Evolutionary conservation across 805 yeast species (phyloP), one percentile per base, ranked within the genome.

Genomic region (Helenozyma rhizophorensis): DNA sequence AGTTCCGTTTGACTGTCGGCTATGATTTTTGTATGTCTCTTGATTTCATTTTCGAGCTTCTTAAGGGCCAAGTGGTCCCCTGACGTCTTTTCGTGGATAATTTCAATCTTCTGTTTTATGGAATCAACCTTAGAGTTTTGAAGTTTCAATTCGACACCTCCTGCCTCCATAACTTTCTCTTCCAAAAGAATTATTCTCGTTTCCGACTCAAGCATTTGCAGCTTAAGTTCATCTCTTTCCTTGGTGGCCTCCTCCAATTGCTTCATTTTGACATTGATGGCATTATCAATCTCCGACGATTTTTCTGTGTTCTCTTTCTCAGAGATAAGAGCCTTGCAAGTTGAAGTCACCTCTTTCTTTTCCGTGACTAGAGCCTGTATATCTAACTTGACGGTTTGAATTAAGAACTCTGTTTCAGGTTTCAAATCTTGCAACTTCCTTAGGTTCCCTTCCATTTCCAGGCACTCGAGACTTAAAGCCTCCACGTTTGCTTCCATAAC

Each of bases 81-180:
- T 4, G 80, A 68, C 10, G 78, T 67, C 46, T 76, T 78, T 27
- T 75, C 74, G 22, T 60, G 64, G 10, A 78, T 54, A 13, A 81
- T 72, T 33, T 79, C 84, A 18, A 83, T 72, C 48, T 76, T 74
- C 46, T 83, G 84, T 26, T 68, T 65, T 21, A 83, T 65, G 2
- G 94, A 82, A 47, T 79, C 88, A 7, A 93, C 96, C 50, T 78
- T 83, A 1, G 94, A 75, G 40, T 78, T 82, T 48, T 88, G 96
- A 39, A 83, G 56, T 36, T 85, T 77, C 42, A 93, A 66, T 40
- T 78, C 78, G 7, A 84, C 80, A 39, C 99, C 99, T 33, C 99
- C 99, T 33, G 86, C 81, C 30, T 83, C 80, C 84, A 89, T 77
- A 24, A 93, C 86, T 50, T 79, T 72, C 36, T 80, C 84, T 45